phyloP scores from a whole-genome alignment of 495 filamentous ascomycete genomes.

The Penicillium mononematosum region DNA sequence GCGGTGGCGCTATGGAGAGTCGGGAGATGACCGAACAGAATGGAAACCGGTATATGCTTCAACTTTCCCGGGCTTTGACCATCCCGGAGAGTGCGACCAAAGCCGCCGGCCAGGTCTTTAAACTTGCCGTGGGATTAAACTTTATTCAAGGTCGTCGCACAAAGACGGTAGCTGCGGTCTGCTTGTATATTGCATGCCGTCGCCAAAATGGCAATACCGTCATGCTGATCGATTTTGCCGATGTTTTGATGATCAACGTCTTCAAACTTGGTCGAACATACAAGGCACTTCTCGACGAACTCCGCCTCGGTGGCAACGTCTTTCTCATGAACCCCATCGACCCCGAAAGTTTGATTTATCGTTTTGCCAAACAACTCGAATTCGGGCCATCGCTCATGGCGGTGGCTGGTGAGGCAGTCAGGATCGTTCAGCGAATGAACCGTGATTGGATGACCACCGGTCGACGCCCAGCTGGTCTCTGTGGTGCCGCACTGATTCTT shows the following conservation, averaged over 20 bases:
- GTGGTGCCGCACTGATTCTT: constrained; percentile 89
- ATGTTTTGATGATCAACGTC: constrained; percentile 79
- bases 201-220: constrained; percentile 56
- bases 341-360: constrained; percentile 81
- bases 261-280: constrained; percentile 85
- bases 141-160: constrained; percentile 90
- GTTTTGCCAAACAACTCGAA: constrained; percentile 85
- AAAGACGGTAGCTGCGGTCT: constrained; percentile 77
- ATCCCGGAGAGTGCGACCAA: constrained; percentile 61
- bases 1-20: constrained; percentile 57
- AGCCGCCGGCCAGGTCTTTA: constrained; percentile 69
- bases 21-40: constrained; percentile 72
- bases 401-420: constrained; percentile 81
- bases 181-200: constrained; percentile 84
- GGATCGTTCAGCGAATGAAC: constrained; percentile 87
- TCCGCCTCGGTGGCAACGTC: constrained; percentile 53
- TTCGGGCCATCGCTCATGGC: constrained; percentile 73
- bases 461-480: constrained; percentile 88
- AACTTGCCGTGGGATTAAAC: constrained; percentile 66
- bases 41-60: constrained; percentile 52
- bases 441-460: constrained; percentile 94
- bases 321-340: constrained; percentile 60
- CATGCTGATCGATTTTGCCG: constrained; percentile 95
- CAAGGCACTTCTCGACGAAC: constrained; percentile 67
- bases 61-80: constrained; percentile 49